Evolutionary conservation across 176 grass and related monocot genomes (phyloP).

Genomic region (Carex littledalei): DNA sequence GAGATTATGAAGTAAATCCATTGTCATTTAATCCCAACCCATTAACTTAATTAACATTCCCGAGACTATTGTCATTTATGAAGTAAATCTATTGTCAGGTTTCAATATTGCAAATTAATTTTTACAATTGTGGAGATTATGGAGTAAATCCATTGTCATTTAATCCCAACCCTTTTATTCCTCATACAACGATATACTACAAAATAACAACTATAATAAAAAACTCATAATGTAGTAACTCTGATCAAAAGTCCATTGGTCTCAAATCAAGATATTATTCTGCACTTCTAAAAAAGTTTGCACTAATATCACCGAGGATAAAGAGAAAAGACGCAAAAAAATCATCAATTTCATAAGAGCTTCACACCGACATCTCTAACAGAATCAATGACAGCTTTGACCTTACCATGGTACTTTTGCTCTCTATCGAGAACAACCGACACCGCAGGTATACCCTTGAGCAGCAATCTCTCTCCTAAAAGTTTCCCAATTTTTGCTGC

Average conservation of each 20-base stretch:
- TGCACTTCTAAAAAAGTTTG: not conserved
- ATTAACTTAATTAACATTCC: not conserved
- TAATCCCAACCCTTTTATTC: not conserved
- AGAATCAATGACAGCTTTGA: constrained; percentile 66
- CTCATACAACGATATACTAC: no score
- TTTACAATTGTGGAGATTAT: no score
- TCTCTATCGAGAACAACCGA: constrained; percentile 65
- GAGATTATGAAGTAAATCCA: no score
- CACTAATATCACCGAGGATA: not conserved
- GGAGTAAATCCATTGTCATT: not conserved
- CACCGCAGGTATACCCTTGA: constrained; percentile 78
- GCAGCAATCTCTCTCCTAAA: constrained; percentile 61
- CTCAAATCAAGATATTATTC: constrained; percentile 7
- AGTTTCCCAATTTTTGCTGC: constrained; percentile 70
- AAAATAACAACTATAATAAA: not conserved
- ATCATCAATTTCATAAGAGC: constrained; percentile 31
- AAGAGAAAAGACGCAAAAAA: not conserved
- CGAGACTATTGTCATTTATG: no score
- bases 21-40: not conserved
- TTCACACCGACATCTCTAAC: constrained; percentile 69
- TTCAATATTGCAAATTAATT: not conserved
- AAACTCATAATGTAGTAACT: not conserved
- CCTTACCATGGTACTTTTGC: constrained; percentile 79
- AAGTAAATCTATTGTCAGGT: not conserved
- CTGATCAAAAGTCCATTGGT: not conserved